A percentile compares a stretch with the other conserved stretches of the same genome.
These are phyloP conservation scores for Chrysoporthe cubensis DNA, from an alignment of 2,329 filamentous ascomycete genomes.

Conservation along the genomic window DNA sequence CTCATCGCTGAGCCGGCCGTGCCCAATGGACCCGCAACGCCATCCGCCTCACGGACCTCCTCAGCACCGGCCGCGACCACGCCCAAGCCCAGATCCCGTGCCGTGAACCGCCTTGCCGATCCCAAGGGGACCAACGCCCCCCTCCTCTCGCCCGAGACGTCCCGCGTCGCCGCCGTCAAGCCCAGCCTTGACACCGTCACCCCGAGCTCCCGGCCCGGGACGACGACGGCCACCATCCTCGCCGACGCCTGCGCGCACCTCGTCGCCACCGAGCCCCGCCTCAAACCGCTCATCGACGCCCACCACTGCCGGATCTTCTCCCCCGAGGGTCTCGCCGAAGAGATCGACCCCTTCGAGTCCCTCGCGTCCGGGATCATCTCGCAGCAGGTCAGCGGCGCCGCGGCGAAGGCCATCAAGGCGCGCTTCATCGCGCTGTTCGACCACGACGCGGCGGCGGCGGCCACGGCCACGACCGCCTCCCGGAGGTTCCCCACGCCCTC, in stretches of 20 bases:
- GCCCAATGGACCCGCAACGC: not conserved
- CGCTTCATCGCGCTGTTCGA: conserved; percentile 80
- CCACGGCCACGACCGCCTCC: conserved; percentile 15
- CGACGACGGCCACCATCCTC: conserved; percentile 74
- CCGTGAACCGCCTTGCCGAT: conserved; percentile 61
- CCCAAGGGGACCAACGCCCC: conserved; percentile 70
- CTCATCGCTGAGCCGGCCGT: conserved; percentile 43
- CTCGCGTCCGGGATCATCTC: conserved; percentile 89
- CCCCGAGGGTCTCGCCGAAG: conserved; percentile 78
- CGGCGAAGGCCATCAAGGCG: conserved; percentile 84
- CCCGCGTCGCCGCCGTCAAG: conserved; percentile 48
- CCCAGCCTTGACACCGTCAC: conserved; percentile 33
- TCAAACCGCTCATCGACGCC: conserved; percentile 72
- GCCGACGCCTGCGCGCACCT: conserved; percentile 77
- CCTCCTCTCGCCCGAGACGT: conserved; percentile 72
- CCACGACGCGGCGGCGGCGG: conserved; percentile 39
- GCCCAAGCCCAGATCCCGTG: conserved; percentile 44
- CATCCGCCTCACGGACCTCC: conserved; percentile 23
- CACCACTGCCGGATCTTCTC: conserved; percentile 81
- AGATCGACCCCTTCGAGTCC: conserved; percentile 85
- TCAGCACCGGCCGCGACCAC: conserved; percentile 28
- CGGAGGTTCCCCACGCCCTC: conserved; percentile 73
- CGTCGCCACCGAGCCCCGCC: conserved; percentile 70
- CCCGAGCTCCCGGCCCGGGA: conserved; percentile 38
- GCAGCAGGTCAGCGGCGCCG: conserved; percentile 93